Evolutionary conservation across 2,329 filamentous ascomycete genomes (phyloP), one percentile per base, ranked within the genome.

Genomic region (Fusarium chuoi): DNA sequence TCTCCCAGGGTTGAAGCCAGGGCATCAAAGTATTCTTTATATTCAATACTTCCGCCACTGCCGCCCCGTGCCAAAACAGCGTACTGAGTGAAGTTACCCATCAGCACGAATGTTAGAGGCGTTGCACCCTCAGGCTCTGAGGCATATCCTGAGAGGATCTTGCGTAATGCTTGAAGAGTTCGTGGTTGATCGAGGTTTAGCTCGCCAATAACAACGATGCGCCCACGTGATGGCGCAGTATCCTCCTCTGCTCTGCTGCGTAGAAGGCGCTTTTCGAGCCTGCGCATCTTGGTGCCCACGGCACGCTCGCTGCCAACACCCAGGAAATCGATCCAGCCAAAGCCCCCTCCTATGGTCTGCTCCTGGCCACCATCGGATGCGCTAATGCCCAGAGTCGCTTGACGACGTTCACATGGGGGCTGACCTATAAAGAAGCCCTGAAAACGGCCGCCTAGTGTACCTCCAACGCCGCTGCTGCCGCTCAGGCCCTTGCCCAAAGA

Each of bases 321-420:
- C 4, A 98, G 86, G 79, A 98, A 99, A 81, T 98, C 96, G 60
- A 98, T 95, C 95, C 96, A 99, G 48, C 96, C 96, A 79, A 98
- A 98, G 2, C 94, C 94, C 65, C 93, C 93, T 35, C 92, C 92
- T 46, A 93, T 90, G 44, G 89, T 91, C 70, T 89, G 86, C 67
- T 89, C 88, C 26, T 85, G 83, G 17, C 87, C 87, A n/a, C 87
- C 86, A 28, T 91, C 89, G 5, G 84, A 87, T 22, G 87, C 88
- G 62, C 87, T 89, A 56, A 93, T 89, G 15, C 95, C 95, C 7
- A 98, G 85, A 1, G 95, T 96, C 18, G 90, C 89, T 56, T 92
- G 91, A 44, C 96, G 89, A 79, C 93, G 92, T 84, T 99, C 96
- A 75, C 94, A 96, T 0, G 96, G 95, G 7, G 97, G 96, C 57